Evolutionary conservation across 2,329 filamentous ascomycete genomes (phyloP), one percentile per base, ranked within the genome.

Genomic region (Fusarium nygamai): DNA sequence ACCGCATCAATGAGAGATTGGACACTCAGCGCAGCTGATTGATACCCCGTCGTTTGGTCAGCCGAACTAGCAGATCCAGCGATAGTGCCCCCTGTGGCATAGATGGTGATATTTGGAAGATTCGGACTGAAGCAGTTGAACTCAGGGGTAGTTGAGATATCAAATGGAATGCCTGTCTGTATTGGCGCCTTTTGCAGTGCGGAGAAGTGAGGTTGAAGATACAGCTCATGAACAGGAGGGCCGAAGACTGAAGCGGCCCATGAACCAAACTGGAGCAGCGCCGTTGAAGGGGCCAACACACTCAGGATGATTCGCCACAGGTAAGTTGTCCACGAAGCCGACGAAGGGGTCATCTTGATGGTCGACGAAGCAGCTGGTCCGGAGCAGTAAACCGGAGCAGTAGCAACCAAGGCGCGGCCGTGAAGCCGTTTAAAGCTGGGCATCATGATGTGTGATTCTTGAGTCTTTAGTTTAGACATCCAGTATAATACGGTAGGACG

Each of bases 11-110:
- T 85, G 16, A 91, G 83, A 11, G 85, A 78, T 47, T 87, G 81
- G 13, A 90, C 85, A 9, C 86, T 85, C 13, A 89, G 80, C 0
- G 82, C 82, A 31, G 83, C 85, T 20, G 83, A 78, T 65, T 80
- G 68, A 77, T 86, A 86, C 16, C 84, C 83, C 5, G 83, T 83
- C 0, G 85, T 86, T 69, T 88, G 85, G 24, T 84, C 85, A 31
- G 84, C 84, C 43, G 83, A 85, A n/a, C 78, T 79, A 2, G 85
- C 86, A 67, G 85, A 84, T 5, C 87, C 88, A 20, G 89, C 89
- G 54, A 91, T 91, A 16, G 89, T 91, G 41, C 89, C 89, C 22
- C 89, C 89, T 11, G 86, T 89, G 11, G 85, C 86, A 72, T 88
- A 89, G 69, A 90, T 88, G 67, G 87, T 90, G 59, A 90, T 82